Evolutionary conservation across 306 rosid genomes (phyloP).

Genomic region (Luffa acutangula): DNA sequence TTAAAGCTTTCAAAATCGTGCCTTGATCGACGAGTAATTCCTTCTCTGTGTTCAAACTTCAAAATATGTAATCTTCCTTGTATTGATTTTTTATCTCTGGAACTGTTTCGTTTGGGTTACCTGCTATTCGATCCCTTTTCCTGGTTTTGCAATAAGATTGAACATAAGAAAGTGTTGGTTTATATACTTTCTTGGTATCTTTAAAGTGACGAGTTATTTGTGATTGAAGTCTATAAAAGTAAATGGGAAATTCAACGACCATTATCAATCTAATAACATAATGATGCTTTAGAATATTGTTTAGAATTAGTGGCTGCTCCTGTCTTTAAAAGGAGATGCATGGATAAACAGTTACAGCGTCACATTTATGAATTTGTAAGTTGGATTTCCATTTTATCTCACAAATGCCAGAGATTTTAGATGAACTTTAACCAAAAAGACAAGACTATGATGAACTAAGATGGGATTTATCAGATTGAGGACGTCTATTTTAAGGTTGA

Average conservation of each 20-base stretch:
- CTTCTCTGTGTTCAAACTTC: neutral
- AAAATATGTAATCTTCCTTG: neutral
- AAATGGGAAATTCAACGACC: neutral
- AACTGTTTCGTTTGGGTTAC: neutral
- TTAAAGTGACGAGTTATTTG: neutral
- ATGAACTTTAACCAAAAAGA: no score
- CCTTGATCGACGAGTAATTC: constrained; percentile 21
- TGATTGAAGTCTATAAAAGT: neutral
- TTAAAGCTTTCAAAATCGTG: constrained; percentile 40
- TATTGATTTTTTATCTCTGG: neutral
- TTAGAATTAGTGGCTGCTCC: no score
- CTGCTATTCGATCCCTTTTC: neutral
- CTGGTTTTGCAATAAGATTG: neutral
- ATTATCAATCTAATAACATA: no score
- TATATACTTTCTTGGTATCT: neutral
- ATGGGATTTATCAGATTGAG: no score
- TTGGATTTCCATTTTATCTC: neutral
- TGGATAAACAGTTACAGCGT: neutral
- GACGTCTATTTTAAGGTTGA: no score
- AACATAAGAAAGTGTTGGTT: neutral
- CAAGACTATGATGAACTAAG: no score
- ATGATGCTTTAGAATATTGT: no score
- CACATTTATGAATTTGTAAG: neutral
- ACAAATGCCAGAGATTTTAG: neutral
- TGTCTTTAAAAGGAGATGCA: no score